Base-by-base conservation (phyloP, 495 filamentous ascomycete genomes). In the Endocarpon pusillum region DNA sequence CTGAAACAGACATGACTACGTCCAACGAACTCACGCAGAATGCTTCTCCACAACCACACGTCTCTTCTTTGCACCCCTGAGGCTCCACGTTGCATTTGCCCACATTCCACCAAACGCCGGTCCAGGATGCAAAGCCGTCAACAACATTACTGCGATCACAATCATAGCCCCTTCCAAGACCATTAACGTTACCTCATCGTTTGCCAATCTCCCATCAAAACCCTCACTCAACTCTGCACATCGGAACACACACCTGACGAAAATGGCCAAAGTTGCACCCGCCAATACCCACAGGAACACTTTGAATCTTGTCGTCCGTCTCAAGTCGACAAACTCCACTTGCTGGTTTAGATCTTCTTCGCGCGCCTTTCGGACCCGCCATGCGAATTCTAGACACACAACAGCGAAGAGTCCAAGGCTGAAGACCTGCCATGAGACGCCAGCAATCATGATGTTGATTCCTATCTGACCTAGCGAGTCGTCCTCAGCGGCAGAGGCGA, bases 141-240 rank as follows among this genome's bases (percentile, higher is more conserved):
- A 40, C 15, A 52, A 54, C 19, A 71, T 39, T 4, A 64, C 61
- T 0, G 76, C 71, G 29, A 73, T 42, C 10, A 61, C 51, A 44
- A 84, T 69, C 73, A 82, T 73, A n/a, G 68, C 52, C 16, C 75
- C 71, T 55, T 84, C 78, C 15, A 84, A 62, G 18, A 78, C 57
- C 57, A 84, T 71, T 46, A 81, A 77, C 6, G 69, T 42, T 8
- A 63, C 54, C 52, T 84, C 59, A 26, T 78, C 52, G 32, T 58
- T 64, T 30, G 67, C 73, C 33, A 81, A 47, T 1, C 44, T 35
- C 16, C 76, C 66, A 8, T 51, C 35, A 52, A 72, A 81, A n/a
- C 77, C 77, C n/a, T 52, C 48, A 28, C 56, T 57, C 32, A 81
- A 55, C 60, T 82, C 77, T 6, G 66, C 69, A 15, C 75, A 67